Evolutionary conservation across 371 early-diverging fungal genomes (phyloP), one percentile per base, ranked within the genome.

Genomic region (Mucor velutinosus): DNA sequence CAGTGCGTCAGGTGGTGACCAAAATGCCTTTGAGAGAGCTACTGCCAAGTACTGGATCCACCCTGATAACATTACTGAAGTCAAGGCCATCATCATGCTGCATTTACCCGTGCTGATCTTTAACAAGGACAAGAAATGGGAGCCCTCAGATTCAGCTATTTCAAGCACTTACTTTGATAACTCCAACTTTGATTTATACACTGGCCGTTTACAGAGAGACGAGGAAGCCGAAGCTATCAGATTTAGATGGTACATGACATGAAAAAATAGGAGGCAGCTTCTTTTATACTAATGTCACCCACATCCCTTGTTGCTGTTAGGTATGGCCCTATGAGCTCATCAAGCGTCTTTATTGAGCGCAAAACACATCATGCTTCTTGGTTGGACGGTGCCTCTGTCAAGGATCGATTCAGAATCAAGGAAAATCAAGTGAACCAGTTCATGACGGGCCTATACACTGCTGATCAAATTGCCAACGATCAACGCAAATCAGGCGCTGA

Each of bases 311-410:
- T n/a, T 45, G 10, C 19, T 47, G 47, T 47, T 47, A 73, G 74
- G 74, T 96, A 97, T 76, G 94, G 93, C 32, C 86, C 88, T 64
- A 79, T 81, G 66, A 65, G 64, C 17, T 70, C 76, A 64, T 56
- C 61, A 5, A 72, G 43, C 51, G 92, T 98, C 30, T 99, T 96
- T 84, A 88, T 98, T 49, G 99, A 99, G 84, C 89, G 98, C 58
- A 99, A 99, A 82, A 97, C 95, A 2, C 99, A 99, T 76, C 93
- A 92, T 62, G 72, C 98, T 76, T 93, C 93, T 65, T 97, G 97
- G 97, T 92, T 96, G 30, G 94, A 97, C 58, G 97, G 97, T 66
- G 90, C 89, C 66, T 91, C 92, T 60, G 95, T 75, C 30, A 81
- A 77, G 66, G 82, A 83, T 60, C 75, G 83, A 0, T 83, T 83